phyloP scores from a whole-genome alignment of 495 filamentous ascomycete genomes.

The Pseudomonodictys pantanalensis region DNA sequence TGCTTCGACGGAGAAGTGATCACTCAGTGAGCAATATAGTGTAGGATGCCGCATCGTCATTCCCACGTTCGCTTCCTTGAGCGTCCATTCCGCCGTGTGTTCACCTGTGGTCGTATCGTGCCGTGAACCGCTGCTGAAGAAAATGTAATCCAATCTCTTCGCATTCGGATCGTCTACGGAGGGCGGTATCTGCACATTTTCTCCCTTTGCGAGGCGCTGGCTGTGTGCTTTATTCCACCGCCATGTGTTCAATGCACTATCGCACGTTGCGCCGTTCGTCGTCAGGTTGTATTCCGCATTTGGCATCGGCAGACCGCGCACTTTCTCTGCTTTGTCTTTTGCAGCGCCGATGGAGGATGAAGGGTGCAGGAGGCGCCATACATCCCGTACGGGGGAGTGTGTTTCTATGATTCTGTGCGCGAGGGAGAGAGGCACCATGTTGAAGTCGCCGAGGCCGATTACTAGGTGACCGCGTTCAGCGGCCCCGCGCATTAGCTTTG shows the following conservation, averaged over 20 bases:
- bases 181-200: conserved; percentile 54
- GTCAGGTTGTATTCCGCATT: conserved; percentile 71
- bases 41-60: conserved; percentile 83
- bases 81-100: conserved; percentile 54
- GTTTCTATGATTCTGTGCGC: conserved; percentile 80
- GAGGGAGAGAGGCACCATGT: conserved; percentile 84
- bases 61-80: conserved; percentile 65
- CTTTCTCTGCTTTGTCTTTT: conserved; percentile 60
- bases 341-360: conserved; percentile 73
- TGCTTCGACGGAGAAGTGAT: conserved; percentile 86
- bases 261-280: conserved; percentile 84
- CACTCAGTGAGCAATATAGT: conserved; percentile 78
- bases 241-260: conserved; percentile 88
- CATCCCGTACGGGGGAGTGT: conserved; percentile 74
- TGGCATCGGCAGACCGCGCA: conserved; percentile 56
- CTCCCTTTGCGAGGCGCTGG: conserved; percentile 58
- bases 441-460: conserved; percentile 87
- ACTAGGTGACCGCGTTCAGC: conserved; percentile 81
- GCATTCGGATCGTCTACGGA: conserved; percentile 66
- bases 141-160: conserved; percentile 94
- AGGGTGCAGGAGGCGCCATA: conserved; percentile 77
- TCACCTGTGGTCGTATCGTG: conserved; percentile 27
- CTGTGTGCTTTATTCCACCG: conserved; percentile 69
- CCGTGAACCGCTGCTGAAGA: conserved; percentile 49
- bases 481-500: conserved; percentile 83